A percentile compares a stretch with the other conserved stretches of the same genome.
These are phyloP conservation scores for Amoebophrya sp. DNA, from an alignment of 169 alveolate genomes.

Conservation along the genomic window DNA sequence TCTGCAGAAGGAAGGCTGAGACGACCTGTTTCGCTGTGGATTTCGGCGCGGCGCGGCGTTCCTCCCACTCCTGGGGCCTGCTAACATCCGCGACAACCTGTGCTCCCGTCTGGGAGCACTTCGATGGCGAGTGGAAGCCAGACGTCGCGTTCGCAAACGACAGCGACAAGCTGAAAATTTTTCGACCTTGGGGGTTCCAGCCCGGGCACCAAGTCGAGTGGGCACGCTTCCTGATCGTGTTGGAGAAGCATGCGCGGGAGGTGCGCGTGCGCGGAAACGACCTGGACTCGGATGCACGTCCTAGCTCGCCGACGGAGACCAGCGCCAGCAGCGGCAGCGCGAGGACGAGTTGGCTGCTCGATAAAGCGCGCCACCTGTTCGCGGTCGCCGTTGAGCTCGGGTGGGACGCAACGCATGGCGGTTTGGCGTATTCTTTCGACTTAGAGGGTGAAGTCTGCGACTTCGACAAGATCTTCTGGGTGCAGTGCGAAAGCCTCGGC, in stretches of 20 bases:
- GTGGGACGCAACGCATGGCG: not conserved
- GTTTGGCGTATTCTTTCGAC: not conserved
- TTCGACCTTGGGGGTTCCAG: not conserved
- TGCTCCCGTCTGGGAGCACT: not conserved
- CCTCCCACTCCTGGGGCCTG: no score
- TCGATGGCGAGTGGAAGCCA: not conserved
- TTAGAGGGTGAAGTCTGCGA: not conserved
- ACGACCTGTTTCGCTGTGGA: no score
- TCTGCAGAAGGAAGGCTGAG: not conserved
- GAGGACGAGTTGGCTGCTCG: not conserved
- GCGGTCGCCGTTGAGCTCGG: not conserved
- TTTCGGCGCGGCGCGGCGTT: no score
- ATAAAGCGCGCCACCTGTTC: not conserved
- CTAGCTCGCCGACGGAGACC: no score
- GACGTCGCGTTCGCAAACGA: not conserved
- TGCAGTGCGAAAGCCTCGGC: not conserved
- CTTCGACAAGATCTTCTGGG: not conserved
- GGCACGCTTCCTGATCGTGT: not conserved
- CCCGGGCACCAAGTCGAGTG: constrained; percentile 6
- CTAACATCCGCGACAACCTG: no score
- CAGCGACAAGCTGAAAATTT: not conserved
- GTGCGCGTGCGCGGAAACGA: not conserved
- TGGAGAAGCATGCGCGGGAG: not conserved
- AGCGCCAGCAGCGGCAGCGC: no score
- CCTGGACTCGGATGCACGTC: not conserved